phyloP scores from a whole-genome alignment of 2,329 filamentous ascomycete species.

The Fusarium stilboides region DNA sequence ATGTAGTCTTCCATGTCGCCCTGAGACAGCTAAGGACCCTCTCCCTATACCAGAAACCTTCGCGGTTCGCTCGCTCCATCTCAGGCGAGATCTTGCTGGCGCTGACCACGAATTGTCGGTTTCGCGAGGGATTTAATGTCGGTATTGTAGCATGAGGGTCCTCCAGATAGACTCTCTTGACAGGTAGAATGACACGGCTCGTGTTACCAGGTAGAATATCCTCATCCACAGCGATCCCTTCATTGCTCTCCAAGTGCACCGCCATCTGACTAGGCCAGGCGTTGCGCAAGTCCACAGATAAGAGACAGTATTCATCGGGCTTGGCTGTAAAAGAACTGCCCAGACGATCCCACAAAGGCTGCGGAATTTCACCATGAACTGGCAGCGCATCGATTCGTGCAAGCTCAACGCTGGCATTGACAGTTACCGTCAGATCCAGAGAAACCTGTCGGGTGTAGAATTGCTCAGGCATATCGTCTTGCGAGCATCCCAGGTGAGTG shows the following conservation, averaged over 20 bases:
- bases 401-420: constrained; percentile 91
- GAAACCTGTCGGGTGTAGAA: constrained; percentile 90
- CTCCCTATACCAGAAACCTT: constrained; percentile 94
- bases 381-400: constrained; percentile 84
- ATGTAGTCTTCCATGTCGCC: constrained; percentile 78
- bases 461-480: constrained; percentile 76
- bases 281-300: constrained; percentile 89
- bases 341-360: constrained; percentile 69
- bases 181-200: constrained; percentile 80
- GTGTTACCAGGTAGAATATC: constrained; percentile 77
- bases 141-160: constrained; percentile 85
- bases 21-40: constrained; percentile 79
- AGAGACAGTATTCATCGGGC: constrained; percentile 79
- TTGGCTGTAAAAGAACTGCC: constrained; percentile 55
- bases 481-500: constrained; percentile 80
- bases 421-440: constrained; percentile 86
- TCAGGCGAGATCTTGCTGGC: constrained; percentile 84
- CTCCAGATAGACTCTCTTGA: constrained; percentile 82
- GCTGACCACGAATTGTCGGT: constrained; percentile 93
- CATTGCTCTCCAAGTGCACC: constrained; percentile 72
- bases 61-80: constrained; percentile 81
- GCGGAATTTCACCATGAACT: constrained; percentile 76
- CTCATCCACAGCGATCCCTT: constrained; percentile 66
- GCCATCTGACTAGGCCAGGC: constrained; percentile 87
- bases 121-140: constrained; percentile 83